Evolutionary conservation across 2,329 filamentous ascomycete genomes (phyloP), one percentile per base, ranked within the genome.

Genomic region (Ceratocystiopsis brevicomis): DNA sequence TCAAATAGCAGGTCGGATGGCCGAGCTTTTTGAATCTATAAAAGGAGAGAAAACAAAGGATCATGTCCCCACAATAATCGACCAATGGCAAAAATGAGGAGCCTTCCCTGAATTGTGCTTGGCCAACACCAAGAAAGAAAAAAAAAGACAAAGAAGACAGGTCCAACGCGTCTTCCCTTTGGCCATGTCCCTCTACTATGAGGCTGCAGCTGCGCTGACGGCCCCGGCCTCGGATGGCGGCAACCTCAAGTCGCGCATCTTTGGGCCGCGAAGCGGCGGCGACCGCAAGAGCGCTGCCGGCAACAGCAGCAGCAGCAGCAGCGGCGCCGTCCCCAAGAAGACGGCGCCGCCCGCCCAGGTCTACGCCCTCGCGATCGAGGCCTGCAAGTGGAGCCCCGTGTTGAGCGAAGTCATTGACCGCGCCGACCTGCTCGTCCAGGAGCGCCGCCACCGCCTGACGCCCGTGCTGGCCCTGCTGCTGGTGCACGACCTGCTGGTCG

Each of bases 121-220:
- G 19, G 19, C 19, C 19, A 21, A 21, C 19, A 21, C 4, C 19
- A 21, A 4, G 4, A 6, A 21, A 21, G 6, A 21, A 21, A 21
- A 21, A 21, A 21, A 6, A 21, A 4, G 19, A 21, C 19, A 21
- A 21, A 21, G 6, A 21, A 6, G 4, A 21, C 19, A 21, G 19
- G n/a, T n/a, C 19, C 19, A 21, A 21, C 19, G 4, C 19, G 19
- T 21, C 19, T 21, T 21, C 19, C 6, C 19, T 21, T 21, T 21
- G 19, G 17, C 13, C 41, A 96, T 96, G 88, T 93, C 87, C 40
- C 78, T 98, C 45, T 98, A 98, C 59, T 81, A 93, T 58, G 90
- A 96, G 64, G 81, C 87, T 8, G 85, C 81, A 4, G 69, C 77
- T 14, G 66, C 95, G 34, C 63, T 98, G 44, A 70, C 71, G 4